Base-by-base conservation (phyloP, 2,329 filamentous ascomycete species). In the Nemania sp. region DNA sequence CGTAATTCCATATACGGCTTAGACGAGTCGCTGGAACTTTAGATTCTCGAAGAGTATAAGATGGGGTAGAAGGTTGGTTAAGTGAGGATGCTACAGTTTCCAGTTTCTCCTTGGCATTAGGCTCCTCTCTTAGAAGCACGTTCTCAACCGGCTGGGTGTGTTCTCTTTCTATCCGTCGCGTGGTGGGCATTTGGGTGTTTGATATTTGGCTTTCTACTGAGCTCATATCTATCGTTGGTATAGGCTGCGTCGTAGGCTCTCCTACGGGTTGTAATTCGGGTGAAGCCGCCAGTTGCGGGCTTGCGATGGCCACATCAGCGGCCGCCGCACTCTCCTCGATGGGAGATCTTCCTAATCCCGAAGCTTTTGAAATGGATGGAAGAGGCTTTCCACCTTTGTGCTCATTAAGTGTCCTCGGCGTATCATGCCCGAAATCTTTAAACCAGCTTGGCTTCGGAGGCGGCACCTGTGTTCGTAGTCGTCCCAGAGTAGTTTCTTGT, bases 1-100 rank as follows among this genome's bases (percentile, higher is more conserved):
- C 89, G 77, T 98, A 99, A 80, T 99, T 97, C 93, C 95, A 98
- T 26, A 99, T 82, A 63, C 96, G 88, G 51, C 94, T 92, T 59
- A 99, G 81, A 3, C 96, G 90, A 7, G 94, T 93, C 0, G 96
- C 92, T 1, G 96, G 96, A 0, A 99, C 94, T 70, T 90, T 90
- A 10, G 96, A 99, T 76, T 98, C 95, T 63, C 91, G 87, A 78
- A 99, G 89, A 68, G 91, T 85, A 76, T 97, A 93, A 3, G 79
- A 72, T 11, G 79, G 74, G 35, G 68, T 71, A 4, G 68, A 45
- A 3, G 72, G 47, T 51, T 76, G 68, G 13, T 72, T 64, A 29
- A 69, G 63, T 54, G 62, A 58, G 2, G 55, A 24, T 53, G 56
- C 24, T 49, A 64, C 49, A 20, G 64, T 35, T 47, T 62, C 53